Evolutionary conservation across 2,329 filamentous ascomycete genomes (phyloP).

Genomic region (Zymoseptoria brevis): DNA sequence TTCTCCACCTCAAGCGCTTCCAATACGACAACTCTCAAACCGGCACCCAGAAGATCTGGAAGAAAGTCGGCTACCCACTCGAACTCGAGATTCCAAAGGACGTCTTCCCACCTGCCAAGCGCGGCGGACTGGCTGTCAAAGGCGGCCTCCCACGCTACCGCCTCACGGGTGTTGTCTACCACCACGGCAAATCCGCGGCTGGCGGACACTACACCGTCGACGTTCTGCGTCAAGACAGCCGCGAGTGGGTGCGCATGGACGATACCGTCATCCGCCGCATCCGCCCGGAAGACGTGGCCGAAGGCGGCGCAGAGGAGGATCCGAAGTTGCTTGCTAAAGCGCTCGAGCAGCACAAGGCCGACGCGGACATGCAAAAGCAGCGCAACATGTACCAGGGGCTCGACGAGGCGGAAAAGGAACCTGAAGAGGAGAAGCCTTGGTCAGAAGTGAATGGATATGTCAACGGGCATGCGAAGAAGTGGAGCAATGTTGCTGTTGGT

Average conservation of each 20-base stretch:
- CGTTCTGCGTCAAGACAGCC: slow-evolving; percentile 85
- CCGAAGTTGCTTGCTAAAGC: slow-evolving; percentile 58
- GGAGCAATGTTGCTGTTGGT: slow-evolving; percentile 46
- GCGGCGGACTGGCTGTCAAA: slow-evolving; percentile 56
- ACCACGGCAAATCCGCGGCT: slow-evolving; percentile 93
- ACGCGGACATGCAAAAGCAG: slow-evolving; percentile 31
- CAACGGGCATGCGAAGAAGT: slow-evolving; percentile 44
- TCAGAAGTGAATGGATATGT: slow-evolving; percentile 67
- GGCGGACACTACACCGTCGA: slow-evolving; percentile 98
- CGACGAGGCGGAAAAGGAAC: slow-evolving; percentile 58
- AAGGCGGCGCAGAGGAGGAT: slow-evolving; percentile 74
- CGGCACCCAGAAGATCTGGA: slow-evolving; percentile 96
- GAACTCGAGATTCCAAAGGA: slow-evolving; percentile 91
- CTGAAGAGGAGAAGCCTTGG: slow-evolving; percentile 62
- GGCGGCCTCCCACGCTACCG: slow-evolving; percentile 73
- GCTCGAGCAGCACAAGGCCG: slow-evolving; percentile 59
- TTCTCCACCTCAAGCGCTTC: slow-evolving; percentile 94
- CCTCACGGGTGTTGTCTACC: slow-evolving; percentile 86
- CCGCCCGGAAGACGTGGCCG: slow-evolving; percentile 78
- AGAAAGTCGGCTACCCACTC: slow-evolving; percentile 90
- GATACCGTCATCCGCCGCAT: slow-evolving; percentile 85
- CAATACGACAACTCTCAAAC: slow-evolving; percentile 75
- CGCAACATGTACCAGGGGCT: slow-evolving; percentile 67
- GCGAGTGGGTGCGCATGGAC: slow-evolving; percentile 92
- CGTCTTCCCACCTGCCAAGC: slow-evolving; percentile 69